phyloP scores from a whole-genome alignment of 805 yeast species.

The Wickerhamomyces ciferrii region DNA sequence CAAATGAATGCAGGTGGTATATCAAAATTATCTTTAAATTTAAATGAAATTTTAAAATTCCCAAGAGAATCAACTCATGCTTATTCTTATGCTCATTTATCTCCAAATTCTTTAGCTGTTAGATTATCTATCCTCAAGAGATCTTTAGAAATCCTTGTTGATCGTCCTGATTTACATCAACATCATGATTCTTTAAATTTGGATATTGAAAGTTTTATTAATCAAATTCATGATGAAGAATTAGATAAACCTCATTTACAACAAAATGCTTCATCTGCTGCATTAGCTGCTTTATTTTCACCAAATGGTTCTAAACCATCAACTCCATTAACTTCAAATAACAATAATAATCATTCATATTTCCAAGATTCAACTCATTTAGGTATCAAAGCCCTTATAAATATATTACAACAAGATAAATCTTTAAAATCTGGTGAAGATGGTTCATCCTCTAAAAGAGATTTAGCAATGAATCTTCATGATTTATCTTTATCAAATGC shows the following conservation, averaged over 20 bases:
- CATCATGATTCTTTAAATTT: slow-evolving; percentile 12
- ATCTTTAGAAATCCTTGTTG: slow-evolving; percentile 64
- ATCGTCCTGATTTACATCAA: slow-evolving; percentile 18
- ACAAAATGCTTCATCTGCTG: slow-evolving; percentile 36
- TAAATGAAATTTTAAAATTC: slow-evolving; percentile 49
- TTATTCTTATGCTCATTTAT: slow-evolving; percentile 76
- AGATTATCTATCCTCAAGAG: slow-evolving; percentile 70
- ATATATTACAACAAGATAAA: slow-evolving; percentile 35
- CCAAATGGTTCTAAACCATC: slow-evolving; percentile 2
- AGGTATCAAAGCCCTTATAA: slow-evolving; percentile 40
- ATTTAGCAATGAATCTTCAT: slow-evolving; percentile 47
- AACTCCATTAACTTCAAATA: slow-evolving; percentile 1
- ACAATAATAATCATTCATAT: not conserved
- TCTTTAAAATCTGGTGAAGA: slow-evolving; percentile 12
- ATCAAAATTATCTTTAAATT: slow-evolving; percentile 24
- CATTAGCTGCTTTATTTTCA: slow-evolving; percentile 29
- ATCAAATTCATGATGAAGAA: slow-evolving; percentile 15
- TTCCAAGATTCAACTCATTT: slow-evolving; percentile 2
- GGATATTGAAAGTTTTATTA: slow-evolving; percentile 21
- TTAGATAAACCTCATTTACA: slow-evolving; percentile 1
- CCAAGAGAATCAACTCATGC: slow-evolving; percentile 81
- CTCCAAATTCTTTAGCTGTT: slow-evolving; percentile 75
- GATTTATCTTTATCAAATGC: slow-evolving; percentile 46
- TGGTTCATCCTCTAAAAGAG: slow-evolving; percentile 27
- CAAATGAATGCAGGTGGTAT: slow-evolving; percentile 15